Evolutionary conservation across 495 filamentous ascomycete genomes (phyloP).

Genomic region (Xylaria curta): DNA sequence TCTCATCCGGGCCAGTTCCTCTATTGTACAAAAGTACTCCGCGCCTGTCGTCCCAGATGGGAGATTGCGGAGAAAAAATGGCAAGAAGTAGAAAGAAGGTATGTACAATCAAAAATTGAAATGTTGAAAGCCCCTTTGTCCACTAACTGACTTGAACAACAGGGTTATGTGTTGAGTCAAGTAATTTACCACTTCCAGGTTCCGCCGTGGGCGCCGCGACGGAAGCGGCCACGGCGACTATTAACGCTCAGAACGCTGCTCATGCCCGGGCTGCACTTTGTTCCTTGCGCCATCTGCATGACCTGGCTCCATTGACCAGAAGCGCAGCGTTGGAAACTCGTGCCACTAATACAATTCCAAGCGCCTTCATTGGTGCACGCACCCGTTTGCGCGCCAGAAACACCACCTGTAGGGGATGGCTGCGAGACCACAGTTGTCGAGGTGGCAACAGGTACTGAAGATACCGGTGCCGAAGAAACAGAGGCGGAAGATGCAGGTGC

Average conservation of each 20-base stretch:
- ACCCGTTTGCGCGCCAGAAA: constrained; percentile 29
- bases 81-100: neutral
- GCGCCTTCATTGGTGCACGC: constrained; percentile 60
- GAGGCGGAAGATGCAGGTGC: constrained; percentile 28
- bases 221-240: constrained; percentile 22
- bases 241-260: constrained; percentile 49
- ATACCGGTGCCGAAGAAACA: constrained; percentile 26
- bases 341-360: constrained; percentile 71
- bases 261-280: constrained; percentile 61
- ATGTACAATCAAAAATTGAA: constrained; percentile 10
- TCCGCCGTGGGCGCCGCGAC: constrained; percentile 7
- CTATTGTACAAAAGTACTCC: neutral
- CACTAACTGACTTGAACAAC: neutral
- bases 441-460: constrained; percentile 26
- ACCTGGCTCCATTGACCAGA: constrained; percentile 63
- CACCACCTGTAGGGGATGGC: constrained; percentile 30
- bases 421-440: constrained; percentile 30
- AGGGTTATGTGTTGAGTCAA: neutral
- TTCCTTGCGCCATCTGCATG: constrained; percentile 64
- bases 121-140: neutral
- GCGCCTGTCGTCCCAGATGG: neutral
- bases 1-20: neutral
- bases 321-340: constrained; percentile 69
- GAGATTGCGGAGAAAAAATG: neutral
- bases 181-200: neutral